Evolutionary conservation across 2,329 filamentous ascomycete genomes (phyloP).

Genomic region (Ophiocordyceps camponoti-saundersi): DNA sequence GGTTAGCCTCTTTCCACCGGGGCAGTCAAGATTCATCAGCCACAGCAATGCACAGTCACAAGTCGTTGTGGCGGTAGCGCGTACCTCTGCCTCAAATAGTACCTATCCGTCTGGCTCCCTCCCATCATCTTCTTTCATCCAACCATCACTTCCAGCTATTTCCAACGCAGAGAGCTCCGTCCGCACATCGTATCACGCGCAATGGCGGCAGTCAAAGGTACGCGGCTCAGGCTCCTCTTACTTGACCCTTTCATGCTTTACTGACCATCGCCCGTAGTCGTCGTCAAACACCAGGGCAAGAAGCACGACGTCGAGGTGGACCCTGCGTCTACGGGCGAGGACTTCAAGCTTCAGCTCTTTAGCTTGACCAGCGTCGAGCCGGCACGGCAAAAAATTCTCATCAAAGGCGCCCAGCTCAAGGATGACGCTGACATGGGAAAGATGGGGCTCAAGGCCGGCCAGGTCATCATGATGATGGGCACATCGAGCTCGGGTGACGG

Average conservation of each 20-base stretch:
- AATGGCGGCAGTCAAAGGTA: background rate
- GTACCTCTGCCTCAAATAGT: background rate
- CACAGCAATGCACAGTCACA: background rate
- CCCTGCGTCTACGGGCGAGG: constrained; percentile 66
- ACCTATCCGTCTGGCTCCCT: background rate
- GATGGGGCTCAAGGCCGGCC: constrained; percentile 70
- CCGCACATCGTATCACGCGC: background rate
- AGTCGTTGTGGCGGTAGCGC: background rate
- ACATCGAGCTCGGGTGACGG: constrained; percentile 53
- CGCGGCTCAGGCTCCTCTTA: background rate
- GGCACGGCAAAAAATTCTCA: constrained; percentile 85
- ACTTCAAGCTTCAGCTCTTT: constrained; percentile 90
- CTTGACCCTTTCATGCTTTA: background rate
- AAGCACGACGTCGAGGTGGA: constrained; percentile 92
- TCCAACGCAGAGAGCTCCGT: background rate
- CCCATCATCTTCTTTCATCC: background rate
- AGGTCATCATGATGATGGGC: constrained; percentile 93
- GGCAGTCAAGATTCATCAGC: background rate
- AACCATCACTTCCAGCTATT: background rate
- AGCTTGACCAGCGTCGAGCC: constrained; percentile 93
- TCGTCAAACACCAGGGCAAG: constrained; percentile 90
- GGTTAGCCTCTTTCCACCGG: background rate
- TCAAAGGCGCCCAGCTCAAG: constrained; percentile 90
- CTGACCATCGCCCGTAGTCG: constrained; percentile 34
- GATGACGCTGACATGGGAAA: constrained; percentile 79